Base-by-base conservation (phyloP, 805 yeast species). In the Yamadazyma sp. region DNA sequence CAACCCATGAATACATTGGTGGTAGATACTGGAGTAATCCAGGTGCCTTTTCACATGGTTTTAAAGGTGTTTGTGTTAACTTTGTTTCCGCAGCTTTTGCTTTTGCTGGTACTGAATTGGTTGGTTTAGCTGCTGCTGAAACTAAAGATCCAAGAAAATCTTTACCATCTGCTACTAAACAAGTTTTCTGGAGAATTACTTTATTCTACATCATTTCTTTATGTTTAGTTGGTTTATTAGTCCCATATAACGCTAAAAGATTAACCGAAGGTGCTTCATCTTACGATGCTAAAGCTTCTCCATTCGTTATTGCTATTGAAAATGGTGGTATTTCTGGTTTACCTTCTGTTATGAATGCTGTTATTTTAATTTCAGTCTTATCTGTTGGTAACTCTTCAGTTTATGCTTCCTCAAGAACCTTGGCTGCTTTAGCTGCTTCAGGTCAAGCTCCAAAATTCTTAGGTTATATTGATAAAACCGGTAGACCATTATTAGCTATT, bases 291-390 rank as follows among this genome's bases (percentile, higher is more conserved):
- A 60, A 79, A 11, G 84, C 87, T 9, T 82, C 89, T 11, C 91
- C 93, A 10, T 78, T 82, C 54, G 88, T 82, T 27, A 78, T 83
- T 55, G 82, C 88, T 23, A 79, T 82, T 44, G 60, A 64, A 44
- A 71, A 77, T 48, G 88, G 83, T 23, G 80, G 83, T 20, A 80
- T 82, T 44, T 56, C 58, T 17, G 88, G 79, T 15, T 66, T 82
- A 39, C 86, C 88, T 11, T 74, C 82, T 7, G 70, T 82, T 27
- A 71, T 82, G 75, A 82, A 82, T 49, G 87, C 74, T 0, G 70
- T 64, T 36, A 61, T 64, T 27, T 51, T 64, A 58, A 52, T 64
- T 32, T 44, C 70, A 2, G 69, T 64, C 19, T 55, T 64, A 43
- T 62, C 69, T 11, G 69, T 64, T 27, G 70, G 69, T 50, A 62